Evolutionary conservation across 2,329 filamentous ascomycete genomes (phyloP).

Genomic region (Pleomassaria siparia): DNA sequence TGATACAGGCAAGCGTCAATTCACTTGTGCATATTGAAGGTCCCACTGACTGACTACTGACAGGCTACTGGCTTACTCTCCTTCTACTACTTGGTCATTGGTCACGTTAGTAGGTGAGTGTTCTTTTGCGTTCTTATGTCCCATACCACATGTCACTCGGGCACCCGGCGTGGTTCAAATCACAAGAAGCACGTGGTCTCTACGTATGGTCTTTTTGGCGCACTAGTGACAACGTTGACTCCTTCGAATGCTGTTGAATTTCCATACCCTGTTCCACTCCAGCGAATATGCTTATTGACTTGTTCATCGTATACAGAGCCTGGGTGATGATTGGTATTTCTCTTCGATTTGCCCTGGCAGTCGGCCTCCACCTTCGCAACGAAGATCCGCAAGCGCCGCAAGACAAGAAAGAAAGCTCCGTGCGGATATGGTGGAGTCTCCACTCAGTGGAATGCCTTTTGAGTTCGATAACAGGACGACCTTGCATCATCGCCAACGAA

Average conservation of each 20-base stretch:
- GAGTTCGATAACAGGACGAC: slow-evolving; percentile 39
- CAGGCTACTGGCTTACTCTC: slow-evolving; percentile 38
- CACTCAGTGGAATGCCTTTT: slow-evolving; percentile 37
- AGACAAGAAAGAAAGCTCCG: slow-evolving; percentile 29
- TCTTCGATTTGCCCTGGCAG: slow-evolving; percentile 37
- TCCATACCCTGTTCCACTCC: no score
- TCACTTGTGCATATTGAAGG: neutral
- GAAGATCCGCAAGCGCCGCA: slow-evolving; percentile 19
- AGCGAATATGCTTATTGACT: neutral
- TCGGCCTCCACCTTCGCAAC: slow-evolving; percentile 41
- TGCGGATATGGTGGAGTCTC: slow-evolving; percentile 43
- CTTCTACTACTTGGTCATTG: slow-evolving; percentile 40
- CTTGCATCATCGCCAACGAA: slow-evolving; percentile 31
- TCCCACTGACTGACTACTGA: slow-evolving; percentile 25
- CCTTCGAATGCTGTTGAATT: no score
- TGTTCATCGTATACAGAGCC: slow-evolving; percentile 31
- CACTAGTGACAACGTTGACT: no score
- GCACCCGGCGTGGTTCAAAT: no score
- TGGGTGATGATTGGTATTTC: slow-evolving; percentile 40
- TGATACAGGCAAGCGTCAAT: slow-evolving; percentile 17
- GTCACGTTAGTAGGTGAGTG: slow-evolving; percentile 42
- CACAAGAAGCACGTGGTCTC: no score
- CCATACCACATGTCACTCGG: neutral
- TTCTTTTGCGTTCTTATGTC: neutral
- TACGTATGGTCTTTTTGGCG: no score